Base-by-base conservation (phyloP, 768 basidiomycete genomes). In the Holtermanniella nyarrowii region DNA sequence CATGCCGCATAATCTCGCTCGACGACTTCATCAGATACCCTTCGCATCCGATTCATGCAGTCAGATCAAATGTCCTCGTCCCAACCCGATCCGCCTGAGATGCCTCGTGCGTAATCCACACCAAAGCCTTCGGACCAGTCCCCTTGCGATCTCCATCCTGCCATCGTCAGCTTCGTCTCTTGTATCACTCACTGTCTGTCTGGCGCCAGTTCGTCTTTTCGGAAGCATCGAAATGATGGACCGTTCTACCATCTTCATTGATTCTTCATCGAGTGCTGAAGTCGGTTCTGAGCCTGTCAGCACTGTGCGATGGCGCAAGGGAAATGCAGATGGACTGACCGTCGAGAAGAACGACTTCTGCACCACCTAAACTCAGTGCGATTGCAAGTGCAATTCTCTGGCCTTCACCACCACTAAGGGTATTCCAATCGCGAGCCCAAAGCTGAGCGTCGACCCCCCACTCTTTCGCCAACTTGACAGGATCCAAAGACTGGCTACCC, bases 61-160 rank as follows among this genome's bases (percentile, higher is more conserved):
- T 53, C 16, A 68, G 26, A 42, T 70, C 66, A 21, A 63, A 57
- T 5, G 52, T 77, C 54, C 84, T 74, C 1, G 80, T 86, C 13
- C 86, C 88, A 37, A 85, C 79, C 48, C 86, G 76, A 57, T 77
- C 73, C 3, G 81, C 84, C 68, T 89, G 88, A 55, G 87, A 84
- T 2, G 81, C 80, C 0, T 85, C 86, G 67, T 89, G 88, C 0
- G 88, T 90, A 54, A 90, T 86, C 88, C 88, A 90, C 3, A 90
- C 65, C 39, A 88, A 71, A 0, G 86, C 84, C 65, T 85, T 85
- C 48, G 26, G 73, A 31, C 57, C 58, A 11, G 47, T 57, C 18
- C 53, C 56, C 40, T 50, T 56, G 41, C 56, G 42, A n/a, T 52
- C 23, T 10, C 52, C 43, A 10, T 7, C 16, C 31, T 7, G 31